A percentile compares a stretch with the other conserved stretches of the same genome.
Conservation (phyloP, 768 basidiomycete species). For the Boletus vermiculosoides region DNA sequence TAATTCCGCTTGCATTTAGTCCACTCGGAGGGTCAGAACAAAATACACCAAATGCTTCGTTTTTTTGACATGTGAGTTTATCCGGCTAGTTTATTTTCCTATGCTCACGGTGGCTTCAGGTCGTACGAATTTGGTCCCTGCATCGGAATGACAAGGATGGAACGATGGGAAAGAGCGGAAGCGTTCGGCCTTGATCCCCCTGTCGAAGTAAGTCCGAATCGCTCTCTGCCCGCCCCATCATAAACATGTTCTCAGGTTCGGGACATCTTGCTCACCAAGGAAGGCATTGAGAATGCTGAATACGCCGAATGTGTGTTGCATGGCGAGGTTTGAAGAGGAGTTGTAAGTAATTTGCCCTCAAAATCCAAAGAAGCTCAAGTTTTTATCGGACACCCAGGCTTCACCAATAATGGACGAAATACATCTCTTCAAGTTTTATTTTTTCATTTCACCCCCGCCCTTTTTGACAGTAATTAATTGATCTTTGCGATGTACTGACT, state of each 20-base stretch:
- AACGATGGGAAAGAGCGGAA: constrained; percentile 85
- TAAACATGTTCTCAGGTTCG: constrained; percentile 51
- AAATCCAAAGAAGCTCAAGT: background rate
- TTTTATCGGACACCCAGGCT: background rate
- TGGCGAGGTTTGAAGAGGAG: constrained; percentile 32
- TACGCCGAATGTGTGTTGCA: constrained; percentile 67
- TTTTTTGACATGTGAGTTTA: constrained; percentile 70
- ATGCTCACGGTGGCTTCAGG: constrained; percentile 36
- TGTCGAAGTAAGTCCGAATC: constrained; percentile 52
- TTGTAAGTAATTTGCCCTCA: background rate
- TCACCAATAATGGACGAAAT: background rate
- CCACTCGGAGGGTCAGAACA: constrained; percentile 58
- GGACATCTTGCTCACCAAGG: constrained; percentile 70
- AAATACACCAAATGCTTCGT: constrained; percentile 68
- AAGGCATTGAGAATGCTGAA: constrained; percentile 53
- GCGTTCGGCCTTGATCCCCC: constrained; percentile 81
- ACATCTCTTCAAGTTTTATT: background rate
- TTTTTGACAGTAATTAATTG: background rate
- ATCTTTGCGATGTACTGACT: background rate
- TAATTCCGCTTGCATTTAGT: constrained; percentile 41
- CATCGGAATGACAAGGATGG: constrained; percentile 72
- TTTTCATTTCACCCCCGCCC: background rate
- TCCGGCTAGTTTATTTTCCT: background rate
- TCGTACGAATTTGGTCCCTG: constrained; percentile 82
- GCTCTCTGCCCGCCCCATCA: background rate